These are phyloP conservation scores for Bipolaris bicolor DNA, from an alignment of 2,329 filamentous ascomycete genomes.

Conservation along the genomic window DNA sequence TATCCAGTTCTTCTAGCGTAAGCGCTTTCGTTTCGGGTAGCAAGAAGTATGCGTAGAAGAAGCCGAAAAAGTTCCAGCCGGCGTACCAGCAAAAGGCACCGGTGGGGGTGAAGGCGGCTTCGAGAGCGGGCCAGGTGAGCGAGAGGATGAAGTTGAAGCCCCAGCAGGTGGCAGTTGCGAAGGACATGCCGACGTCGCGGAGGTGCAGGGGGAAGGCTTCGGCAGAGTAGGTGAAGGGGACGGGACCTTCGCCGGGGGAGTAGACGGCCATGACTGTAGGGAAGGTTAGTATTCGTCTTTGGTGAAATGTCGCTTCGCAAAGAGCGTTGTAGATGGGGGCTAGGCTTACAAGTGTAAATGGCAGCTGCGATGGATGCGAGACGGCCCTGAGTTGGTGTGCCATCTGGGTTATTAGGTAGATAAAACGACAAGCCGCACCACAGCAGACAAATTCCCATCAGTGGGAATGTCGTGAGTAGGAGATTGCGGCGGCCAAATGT, in stretches of 20 bases:
- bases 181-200: slow-evolving; percentile 51
- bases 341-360: slow-evolving; percentile 11
- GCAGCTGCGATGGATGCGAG: slow-evolving; percentile 44
- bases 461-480: slow-evolving; percentile 54
- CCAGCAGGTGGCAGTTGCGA: slow-evolving; percentile 62
- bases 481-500: slow-evolving; percentile 54
- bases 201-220: slow-evolving; percentile 55
- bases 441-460: slow-evolving; percentile 52
- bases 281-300: no score
- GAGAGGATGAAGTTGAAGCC: slow-evolving; percentile 62
- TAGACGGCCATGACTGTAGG: slow-evolving; percentile 53
- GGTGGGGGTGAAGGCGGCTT: slow-evolving; percentile 55
- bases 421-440: slow-evolving; percentile 40
- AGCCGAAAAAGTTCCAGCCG: slow-evolving; percentile 61
- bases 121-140: slow-evolving; percentile 61
- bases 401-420: slow-evolving; percentile 24
- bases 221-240: slow-evolving; percentile 49
- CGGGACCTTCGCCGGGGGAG: slow-evolving; percentile 39
- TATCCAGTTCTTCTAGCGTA: slow-evolving; percentile 40
- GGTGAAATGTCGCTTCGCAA: no score
- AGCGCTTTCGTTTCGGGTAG: slow-evolving; percentile 42
- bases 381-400: slow-evolving; percentile 24
- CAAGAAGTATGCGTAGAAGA: slow-evolving; percentile 48
- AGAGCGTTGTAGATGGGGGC: no score
- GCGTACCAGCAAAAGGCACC: slow-evolving; percentile 65